A percentile compares a stretch with the other conserved stretches of the same genome.
phyloP scores from a whole-genome alignment of 164 flowering plant species.

The Tetrastigma voinierianum region DNA sequence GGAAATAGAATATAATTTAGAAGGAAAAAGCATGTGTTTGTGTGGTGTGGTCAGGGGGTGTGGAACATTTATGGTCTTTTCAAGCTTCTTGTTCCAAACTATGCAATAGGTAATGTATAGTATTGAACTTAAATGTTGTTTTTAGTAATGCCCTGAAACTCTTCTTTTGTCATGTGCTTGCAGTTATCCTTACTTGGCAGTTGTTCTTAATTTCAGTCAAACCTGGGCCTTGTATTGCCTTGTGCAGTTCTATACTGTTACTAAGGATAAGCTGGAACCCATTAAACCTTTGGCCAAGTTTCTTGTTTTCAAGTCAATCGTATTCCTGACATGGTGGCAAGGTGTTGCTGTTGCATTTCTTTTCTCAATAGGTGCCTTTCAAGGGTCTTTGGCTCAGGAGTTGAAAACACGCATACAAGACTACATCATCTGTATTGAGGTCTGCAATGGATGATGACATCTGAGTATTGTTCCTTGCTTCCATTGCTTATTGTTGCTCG shows the following conservation, averaged over 20 bases:
- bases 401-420: conserved; percentile 89
- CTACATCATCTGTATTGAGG: conserved; percentile 97
- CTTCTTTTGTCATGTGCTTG: conserved; percentile 23
- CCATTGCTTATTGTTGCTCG: too few species aligned
- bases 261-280: conserved; percentile 78
- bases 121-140: too few species aligned
- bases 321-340: conserved; percentile 99
- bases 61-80: too few species aligned
- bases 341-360: conserved; percentile 92
- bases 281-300: conserved; percentile 95
- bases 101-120: too few species aligned
- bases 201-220: conserved; percentile 93
- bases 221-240: conserved; percentile 99
- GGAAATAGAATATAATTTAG: too few species aligned
- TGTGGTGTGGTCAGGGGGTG: too few species aligned
- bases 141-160: conserved; percentile 3
- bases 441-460: conserved; percentile 15
- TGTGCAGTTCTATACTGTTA: conserved; percentile 90
- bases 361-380: conserved; percentile 83
- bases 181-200: conserved; percentile 98
- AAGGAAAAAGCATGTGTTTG: too few species aligned
- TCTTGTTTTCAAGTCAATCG: conserved; percentile 88
- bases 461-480: background rate
- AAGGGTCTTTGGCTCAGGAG: conserved; percentile 80
- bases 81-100: too few species aligned